Conservation (phyloP, 2,329 filamentous ascomycete genomes). For the Penicillium sp. region DNA sequence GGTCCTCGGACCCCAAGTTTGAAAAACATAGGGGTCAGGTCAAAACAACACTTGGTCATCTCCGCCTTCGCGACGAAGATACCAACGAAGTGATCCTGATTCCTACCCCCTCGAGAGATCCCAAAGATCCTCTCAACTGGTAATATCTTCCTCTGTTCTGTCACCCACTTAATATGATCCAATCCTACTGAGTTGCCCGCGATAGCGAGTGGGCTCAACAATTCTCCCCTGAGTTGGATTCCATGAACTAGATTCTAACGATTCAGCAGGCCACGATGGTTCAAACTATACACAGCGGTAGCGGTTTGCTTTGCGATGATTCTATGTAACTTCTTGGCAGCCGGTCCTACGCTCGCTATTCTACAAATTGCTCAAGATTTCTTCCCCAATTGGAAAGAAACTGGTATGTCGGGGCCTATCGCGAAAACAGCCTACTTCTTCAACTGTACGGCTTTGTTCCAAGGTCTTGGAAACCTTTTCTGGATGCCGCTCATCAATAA, state of each 20-base stretch:
- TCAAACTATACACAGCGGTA: conserved; percentile 49
- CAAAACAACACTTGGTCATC: conserved; percentile 15
- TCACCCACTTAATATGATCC: no score
- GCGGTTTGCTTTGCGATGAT: conserved; percentile 52
- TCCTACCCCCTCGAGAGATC: conserved; percentile 13
- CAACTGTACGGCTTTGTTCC: conserved; percentile 57
- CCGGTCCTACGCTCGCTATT: conserved; percentile 59
- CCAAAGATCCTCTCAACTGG: conserved; percentile 18
- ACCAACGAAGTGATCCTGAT: conserved; percentile 14
- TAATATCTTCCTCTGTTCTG: background rate
- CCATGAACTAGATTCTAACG: no score
- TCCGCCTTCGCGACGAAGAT: conserved; percentile 14
- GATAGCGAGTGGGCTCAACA: no score
- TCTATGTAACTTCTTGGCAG: conserved; percentile 62
- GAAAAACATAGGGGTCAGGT: conserved; percentile 1
- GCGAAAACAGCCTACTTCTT: conserved; percentile 57
- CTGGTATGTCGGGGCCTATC: conserved; percentile 11
- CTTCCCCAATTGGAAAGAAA: conserved; percentile 34
- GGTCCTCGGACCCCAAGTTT: background rate
- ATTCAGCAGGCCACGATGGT: conserved; percentile 14
- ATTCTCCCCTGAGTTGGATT: no score
- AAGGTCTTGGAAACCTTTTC: conserved; percentile 47
- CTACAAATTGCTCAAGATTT: conserved; percentile 54
- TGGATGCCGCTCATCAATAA: conserved; percentile 46
- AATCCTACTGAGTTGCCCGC: no score